Evolutionary conservation across 768 basidiomycete species (phyloP).

Genomic region (Leucocoprinus birnbaumii): DNA sequence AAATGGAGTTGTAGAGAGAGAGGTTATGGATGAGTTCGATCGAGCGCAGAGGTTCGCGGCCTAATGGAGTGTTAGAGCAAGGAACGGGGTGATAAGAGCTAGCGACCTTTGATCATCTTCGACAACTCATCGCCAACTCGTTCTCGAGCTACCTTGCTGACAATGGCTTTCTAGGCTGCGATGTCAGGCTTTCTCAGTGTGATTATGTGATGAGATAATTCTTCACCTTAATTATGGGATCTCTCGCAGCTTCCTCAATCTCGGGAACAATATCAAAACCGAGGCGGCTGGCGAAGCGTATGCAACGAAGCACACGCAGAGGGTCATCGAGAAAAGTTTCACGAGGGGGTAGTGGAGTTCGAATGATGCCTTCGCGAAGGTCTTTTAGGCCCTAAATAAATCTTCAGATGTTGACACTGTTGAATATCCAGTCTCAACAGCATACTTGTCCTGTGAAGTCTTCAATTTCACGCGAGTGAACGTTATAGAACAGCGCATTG

Average conservation of each 20-base stretch:
- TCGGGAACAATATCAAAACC: constrained; percentile 76
- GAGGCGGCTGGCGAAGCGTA: constrained; percentile 90
- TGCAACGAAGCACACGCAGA: constrained; percentile 83
- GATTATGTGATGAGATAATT: constrained; percentile 15
- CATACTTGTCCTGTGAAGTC: constrained; percentile 79
- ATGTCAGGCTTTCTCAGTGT: neutral
- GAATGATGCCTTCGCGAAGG: constrained; percentile 69
- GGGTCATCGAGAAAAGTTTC: constrained; percentile 96
- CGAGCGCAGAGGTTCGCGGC: constrained; percentile 69
- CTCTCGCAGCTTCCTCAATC: constrained; percentile 58
- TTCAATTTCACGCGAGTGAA: constrained; percentile 82
- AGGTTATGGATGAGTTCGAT: constrained; percentile 75
- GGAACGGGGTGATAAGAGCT: neutral
- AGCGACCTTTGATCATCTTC: constrained; percentile 87
- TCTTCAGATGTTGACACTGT: constrained; percentile 12
- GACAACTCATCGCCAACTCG: constrained; percentile 88
- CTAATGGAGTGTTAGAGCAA: constrained; percentile 32
- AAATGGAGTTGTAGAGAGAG: constrained; percentile 65
- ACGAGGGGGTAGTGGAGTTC: constrained; percentile 83
- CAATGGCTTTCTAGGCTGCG: constrained; percentile 53
- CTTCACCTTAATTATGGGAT: constrained; percentile 61
- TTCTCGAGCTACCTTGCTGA: constrained; percentile 84
- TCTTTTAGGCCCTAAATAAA: constrained; percentile 77
- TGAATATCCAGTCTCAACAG: neutral
- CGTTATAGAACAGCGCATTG: constrained; percentile 94